Evolutionary conservation across 805 yeast genomes (phyloP).

Genomic region (Saturnispora hagleri): DNA sequence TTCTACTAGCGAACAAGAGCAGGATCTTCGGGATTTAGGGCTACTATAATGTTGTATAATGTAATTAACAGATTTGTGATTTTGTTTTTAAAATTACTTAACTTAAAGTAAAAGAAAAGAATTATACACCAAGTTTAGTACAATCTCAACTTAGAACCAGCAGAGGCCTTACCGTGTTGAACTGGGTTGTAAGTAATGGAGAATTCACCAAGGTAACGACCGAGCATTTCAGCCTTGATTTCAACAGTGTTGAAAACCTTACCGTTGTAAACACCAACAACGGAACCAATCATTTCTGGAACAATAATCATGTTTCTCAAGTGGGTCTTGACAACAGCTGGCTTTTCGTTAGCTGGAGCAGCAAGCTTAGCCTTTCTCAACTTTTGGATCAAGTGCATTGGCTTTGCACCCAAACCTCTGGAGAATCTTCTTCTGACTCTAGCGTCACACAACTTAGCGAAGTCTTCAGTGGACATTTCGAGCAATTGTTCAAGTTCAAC

Average conservation of each 20-base stretch:
- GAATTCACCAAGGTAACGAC: constrained; percentile 99
- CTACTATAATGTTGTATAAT: constrained; percentile 6
- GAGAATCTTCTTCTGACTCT: constrained; percentile 99
- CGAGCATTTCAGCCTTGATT: constrained; percentile 98
- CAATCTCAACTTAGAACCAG: constrained; percentile 31
- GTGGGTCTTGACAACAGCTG: constrained; percentile 96
- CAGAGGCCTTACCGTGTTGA: constrained; percentile 75
- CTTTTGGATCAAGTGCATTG: constrained; percentile 93
- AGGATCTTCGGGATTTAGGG: constrained; percentile 66
- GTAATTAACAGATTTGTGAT: constrained; percentile 1
- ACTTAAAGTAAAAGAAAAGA: constrained; percentile 2
- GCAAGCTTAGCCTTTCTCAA: constrained; percentile 94
- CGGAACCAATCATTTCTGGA: constrained; percentile 99
- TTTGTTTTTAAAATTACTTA: background rate
- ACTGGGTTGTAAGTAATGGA: constrained; percentile 99
- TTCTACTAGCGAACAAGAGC: constrained; percentile 59
- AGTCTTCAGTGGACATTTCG: constrained; percentile 92
- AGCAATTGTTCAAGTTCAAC: constrained; percentile 92
- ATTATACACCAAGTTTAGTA: constrained; percentile 21
- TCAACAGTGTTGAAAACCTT: constrained; percentile 98
- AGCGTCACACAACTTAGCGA: constrained; percentile 92
- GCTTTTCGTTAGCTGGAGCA: constrained; percentile 90
- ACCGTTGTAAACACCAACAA: constrained; percentile 99
- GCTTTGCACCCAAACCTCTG: constrained; percentile 93
- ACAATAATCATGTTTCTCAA: constrained; percentile 97